Conservation (phyloP, 805 yeast genomes). For the Yamadazyma takamatsuzukensis region DNA sequence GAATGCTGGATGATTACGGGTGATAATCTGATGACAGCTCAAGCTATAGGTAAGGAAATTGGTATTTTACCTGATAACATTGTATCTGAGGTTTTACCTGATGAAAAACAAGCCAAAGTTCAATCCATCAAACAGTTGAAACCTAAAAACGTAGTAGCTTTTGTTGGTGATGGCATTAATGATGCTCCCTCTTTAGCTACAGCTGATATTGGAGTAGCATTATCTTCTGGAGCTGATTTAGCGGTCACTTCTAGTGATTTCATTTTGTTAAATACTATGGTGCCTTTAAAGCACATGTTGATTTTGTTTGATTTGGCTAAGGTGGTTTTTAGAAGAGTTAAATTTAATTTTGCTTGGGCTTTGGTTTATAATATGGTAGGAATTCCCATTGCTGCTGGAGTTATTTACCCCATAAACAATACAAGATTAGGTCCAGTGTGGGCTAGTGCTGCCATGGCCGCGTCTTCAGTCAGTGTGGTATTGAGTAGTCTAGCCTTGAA, state of each 20-base stretch:
- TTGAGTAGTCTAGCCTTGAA: conserved; percentile 51
- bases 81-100: conserved; percentile 70
- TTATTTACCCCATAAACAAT: conserved; percentile 51
- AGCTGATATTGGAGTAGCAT: conserved; percentile 76
- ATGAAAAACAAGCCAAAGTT: conserved; percentile 62
- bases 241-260: conserved; percentile 75
- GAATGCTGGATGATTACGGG: conserved; percentile 77
- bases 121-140: conserved; percentile 45
- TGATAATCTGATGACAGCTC: conserved; percentile 65
- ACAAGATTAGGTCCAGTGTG: conserved; percentile 59
- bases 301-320: conserved; percentile 51
- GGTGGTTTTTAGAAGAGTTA: conserved; percentile 49
- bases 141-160: conserved; percentile 47
- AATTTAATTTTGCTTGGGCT: conserved; percentile 60
- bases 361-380: conserved; percentile 54
- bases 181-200: conserved; percentile 77
- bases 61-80: conserved; percentile 51
- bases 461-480: conserved; percentile 55
- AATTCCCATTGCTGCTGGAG: conserved; percentile 66
- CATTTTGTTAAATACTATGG: conserved; percentile 53
- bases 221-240: conserved; percentile 73
- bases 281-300: conserved; percentile 50
- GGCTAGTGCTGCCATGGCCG: conserved; percentile 68
- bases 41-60: conserved; percentile 59
- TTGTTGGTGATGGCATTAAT: conserved; percentile 84